Evolutionary conservation across 495 filamentous ascomycete species (phyloP), one percentile per base, ranked within the genome.

Genomic region (Penicillium paxilli): DNA sequence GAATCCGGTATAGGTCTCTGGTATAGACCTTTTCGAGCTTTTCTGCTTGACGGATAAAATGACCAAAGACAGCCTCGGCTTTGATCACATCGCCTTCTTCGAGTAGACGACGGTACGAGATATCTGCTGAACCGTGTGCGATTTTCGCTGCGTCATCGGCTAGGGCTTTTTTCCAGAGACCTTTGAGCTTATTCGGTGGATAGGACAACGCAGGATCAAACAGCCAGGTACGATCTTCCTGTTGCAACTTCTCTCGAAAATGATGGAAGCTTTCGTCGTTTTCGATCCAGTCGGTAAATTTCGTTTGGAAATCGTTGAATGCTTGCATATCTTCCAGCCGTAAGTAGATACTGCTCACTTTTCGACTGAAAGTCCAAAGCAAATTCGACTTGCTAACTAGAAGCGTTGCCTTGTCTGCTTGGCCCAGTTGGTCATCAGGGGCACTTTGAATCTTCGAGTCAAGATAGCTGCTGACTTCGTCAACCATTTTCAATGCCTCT

Each of bases 1-100:
- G 37, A 14, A 64, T 54, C 2, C 54, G 58, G 26, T 55, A 64
- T 11, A 66, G 22, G n/a, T 61, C 52, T 51, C 49, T 52, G 10
- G 35, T 42, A 33, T 57, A 64, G 19, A 40, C 16, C 25, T 30
- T 48, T 22, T 56, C 56, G 1, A 46, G 26, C 8, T 41, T 14
- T 21, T 41, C 16, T n/a, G 46, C 20, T 16, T 51, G 49, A 14
- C 38, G 20, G 4, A 64, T 38, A 40, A 57, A 66, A 6, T 42
- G 35, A 28, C 51, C 46, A 28, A 66, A 20, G 5, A 20, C 24
- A 16, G 24, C 24, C 38, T 66, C 63, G 3, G 60, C 63, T 6
- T 48, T 45, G 12, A 56, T 0, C 0, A 63, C 38, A 47, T 61
- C 48, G 1, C 60, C 60, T 11, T 60, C 63, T 9, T 47, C 32